Evolutionary conservation across 805 yeast genomes (phyloP).

Genomic region (Monosporozyma servazzii): DNA sequence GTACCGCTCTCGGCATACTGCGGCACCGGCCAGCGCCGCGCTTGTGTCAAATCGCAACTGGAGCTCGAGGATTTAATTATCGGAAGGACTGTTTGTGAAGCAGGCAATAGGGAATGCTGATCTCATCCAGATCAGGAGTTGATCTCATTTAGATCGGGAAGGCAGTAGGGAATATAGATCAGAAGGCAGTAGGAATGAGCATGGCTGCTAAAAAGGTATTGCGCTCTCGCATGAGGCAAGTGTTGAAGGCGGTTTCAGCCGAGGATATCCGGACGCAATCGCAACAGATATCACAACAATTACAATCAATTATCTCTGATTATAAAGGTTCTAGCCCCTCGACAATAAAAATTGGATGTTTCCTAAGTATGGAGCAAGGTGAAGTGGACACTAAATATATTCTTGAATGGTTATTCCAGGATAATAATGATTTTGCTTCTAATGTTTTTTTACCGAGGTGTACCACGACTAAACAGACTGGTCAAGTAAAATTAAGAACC

Average conservation of each 20-base stretch:
- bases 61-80: no score
- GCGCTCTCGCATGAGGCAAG: background rate
- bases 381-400: conserved; percentile 58
- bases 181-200: background rate
- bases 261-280: conserved; percentile 20
- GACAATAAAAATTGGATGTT: conserved; percentile 43
- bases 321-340: conserved; percentile 6
- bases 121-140: no score
- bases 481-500: conserved; percentile 21
- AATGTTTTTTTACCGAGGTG: conserved; percentile 52
- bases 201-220: background rate
- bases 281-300: background rate
- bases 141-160: no score
- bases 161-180: no score
- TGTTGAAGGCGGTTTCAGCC: background rate
- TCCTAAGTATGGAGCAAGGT: conserved; percentile 64
- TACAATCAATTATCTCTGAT: background rate
- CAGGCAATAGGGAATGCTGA: no score
- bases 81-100: no score
- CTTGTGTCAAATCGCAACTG: no score
- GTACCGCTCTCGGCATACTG: no score
- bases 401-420: conserved; percentile 41
- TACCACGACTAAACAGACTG: conserved; percentile 25
- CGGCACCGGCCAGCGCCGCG: no score
- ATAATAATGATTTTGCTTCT: conserved; percentile 29